These are phyloP conservation scores for Chloropicon primus DNA, from an alignment of 139 green algal genomes.

Conservation along the genomic window DNA sequence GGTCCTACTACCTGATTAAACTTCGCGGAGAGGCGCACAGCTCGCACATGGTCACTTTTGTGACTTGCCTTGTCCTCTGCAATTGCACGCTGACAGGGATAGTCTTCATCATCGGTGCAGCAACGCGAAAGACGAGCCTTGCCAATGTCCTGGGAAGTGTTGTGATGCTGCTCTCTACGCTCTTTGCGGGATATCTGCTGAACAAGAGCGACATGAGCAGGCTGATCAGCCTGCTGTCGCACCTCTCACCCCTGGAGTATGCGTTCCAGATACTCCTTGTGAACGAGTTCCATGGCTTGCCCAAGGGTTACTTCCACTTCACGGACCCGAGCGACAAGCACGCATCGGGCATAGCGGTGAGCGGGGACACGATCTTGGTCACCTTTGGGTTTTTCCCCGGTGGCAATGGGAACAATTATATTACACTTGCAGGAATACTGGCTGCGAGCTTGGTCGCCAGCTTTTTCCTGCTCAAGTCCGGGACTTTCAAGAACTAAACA, in stretches of 20 bases:
- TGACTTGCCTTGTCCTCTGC: neutral
- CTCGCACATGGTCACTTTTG: neutral
- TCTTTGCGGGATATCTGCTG: neutral
- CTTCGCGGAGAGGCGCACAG: neutral
- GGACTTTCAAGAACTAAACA: neutral
- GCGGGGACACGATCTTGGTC: conserved; percentile 35
- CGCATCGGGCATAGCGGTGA: conserved; percentile 14
- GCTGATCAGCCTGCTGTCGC: conserved; percentile 24
- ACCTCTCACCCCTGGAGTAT: conserved; percentile 47
- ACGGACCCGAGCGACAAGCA: neutral
- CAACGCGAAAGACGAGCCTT: conserved; percentile 29
- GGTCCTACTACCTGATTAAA: neutral
- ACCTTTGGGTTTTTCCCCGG: conserved; percentile 41
- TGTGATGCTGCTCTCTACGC: neutral
- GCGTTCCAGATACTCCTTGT: conserved; percentile 50
- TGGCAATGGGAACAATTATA: conserved; percentile 22
- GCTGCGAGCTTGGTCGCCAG: conserved; percentile 27
- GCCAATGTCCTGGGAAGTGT: conserved; percentile 42
- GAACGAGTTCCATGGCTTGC: conserved; percentile 34
- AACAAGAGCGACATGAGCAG: conserved; percentile 18
- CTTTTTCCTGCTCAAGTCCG: conserved; percentile 34
- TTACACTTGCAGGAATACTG: conserved; percentile 20
- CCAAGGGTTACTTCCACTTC: neutral
- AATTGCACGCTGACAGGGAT: neutral
- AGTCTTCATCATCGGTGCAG: conserved; percentile 14